These are phyloP conservation scores for Boletellus sp. DNA, from an alignment of 768 basidiomycete genomes.

Conservation along the genomic window DNA sequence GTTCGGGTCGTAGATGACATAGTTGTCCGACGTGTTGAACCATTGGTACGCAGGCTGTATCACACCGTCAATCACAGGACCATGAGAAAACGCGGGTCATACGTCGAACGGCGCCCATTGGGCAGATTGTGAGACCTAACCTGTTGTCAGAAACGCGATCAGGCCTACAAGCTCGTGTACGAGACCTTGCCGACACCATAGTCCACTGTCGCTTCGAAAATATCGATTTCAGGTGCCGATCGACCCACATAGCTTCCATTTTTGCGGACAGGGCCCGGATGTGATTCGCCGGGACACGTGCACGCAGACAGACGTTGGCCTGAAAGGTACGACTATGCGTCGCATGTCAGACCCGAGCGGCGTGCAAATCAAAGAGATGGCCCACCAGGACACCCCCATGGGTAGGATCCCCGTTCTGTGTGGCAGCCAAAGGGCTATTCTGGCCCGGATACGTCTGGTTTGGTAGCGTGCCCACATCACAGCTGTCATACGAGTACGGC, in stretches of 20 bases:
- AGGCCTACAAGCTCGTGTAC: slow-evolving; percentile 1
- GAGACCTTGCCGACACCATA: slow-evolving; percentile 33
- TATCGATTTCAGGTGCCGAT: slow-evolving; percentile 57
- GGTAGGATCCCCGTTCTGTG: slow-evolving; percentile 36
- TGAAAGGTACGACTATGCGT: slow-evolving; percentile 41
- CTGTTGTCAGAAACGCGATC: slow-evolving; percentile 8
- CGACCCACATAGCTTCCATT: slow-evolving; percentile 51
- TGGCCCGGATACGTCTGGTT: slow-evolving; percentile 61
- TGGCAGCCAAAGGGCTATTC: slow-evolving; percentile 43
- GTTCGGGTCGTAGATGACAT: slow-evolving; percentile 35
- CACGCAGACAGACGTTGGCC: slow-evolving; percentile 58
- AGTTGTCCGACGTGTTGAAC: slow-evolving; percentile 34
- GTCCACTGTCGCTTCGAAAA: slow-evolving; percentile 48
- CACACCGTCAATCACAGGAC: neutral
- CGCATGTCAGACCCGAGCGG: slow-evolving; percentile 1
- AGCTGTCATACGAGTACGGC: slow-evolving; percentile 55
- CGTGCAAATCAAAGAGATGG: neutral
- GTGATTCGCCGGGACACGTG: slow-evolving; percentile 54
- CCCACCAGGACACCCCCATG: slow-evolving; percentile 25
- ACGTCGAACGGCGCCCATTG: slow-evolving; percentile 43
- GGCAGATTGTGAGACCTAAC: slow-evolving; percentile 50
- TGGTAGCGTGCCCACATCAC: slow-evolving; percentile 74
- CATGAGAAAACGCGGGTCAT: slow-evolving; percentile 2
- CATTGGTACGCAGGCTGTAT: slow-evolving; percentile 43
- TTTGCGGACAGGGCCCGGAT: slow-evolving; percentile 50